Evolutionary conservation across 2,329 filamentous ascomycete species (phyloP), one percentile per base, ranked within the genome.

Genomic region (Colletotrichum acutatum): DNA sequence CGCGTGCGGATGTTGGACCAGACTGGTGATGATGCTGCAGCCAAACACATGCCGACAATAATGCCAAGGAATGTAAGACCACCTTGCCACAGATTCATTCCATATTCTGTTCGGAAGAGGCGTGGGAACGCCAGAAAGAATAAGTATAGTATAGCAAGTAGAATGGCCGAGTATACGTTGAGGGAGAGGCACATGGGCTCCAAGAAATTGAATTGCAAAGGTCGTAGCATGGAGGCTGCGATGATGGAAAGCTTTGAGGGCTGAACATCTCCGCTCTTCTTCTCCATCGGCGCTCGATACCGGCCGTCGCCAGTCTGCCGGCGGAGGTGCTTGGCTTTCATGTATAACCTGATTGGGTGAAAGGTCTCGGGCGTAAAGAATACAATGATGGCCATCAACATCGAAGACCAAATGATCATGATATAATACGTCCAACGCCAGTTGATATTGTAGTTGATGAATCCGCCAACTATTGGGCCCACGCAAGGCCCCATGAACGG

Each of bases 111-210:
- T 24, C 86, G 81, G 78, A 98, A 98, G 12, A 97, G 91, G 52
- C 97, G 84, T 2, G 92, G 90, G 78, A 97, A 97, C 0, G 95
- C 95, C n/a, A 94, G 95, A 79, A 97, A 97, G 85, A 97, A 97
- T 32, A 97, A 89, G 79, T 98, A 98, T 2, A 98, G 84, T 52
- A 97, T 93, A 4, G 95, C 95, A 6, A 97, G 86, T 12, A 98
- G 85, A 64, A 98, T 90, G 34, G 95, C 94, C 0, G 94, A 94
- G 77, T 95, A 93, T 16, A 97, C 83, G 81, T 94, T 96, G 28
- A 98, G 90, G 76, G 91, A 90, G 68, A 96, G 84, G 74, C 92
- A 94, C 94, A 98, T 98, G 74, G 94, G 94, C 84, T 97, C 95
- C 63, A 93, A 88, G 58, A 92, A 81, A 64, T 98, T 87, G 5